Base-by-base conservation (phyloP, 768 basidiomycete species). In the Lactifluus subvellereus region DNA sequence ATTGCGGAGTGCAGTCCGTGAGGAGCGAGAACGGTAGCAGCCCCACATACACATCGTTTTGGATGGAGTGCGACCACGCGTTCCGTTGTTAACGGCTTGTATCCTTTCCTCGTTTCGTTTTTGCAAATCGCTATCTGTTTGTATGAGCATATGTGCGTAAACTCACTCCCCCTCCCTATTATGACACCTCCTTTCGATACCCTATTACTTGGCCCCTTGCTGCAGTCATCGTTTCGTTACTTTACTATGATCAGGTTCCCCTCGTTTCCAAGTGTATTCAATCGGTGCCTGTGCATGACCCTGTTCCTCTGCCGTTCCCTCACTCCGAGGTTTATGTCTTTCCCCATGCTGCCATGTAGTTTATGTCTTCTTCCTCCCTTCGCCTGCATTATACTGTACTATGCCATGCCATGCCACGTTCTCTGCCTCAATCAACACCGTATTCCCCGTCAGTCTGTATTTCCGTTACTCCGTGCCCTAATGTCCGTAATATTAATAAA, bases 21-120 rank as follows among this genome's bases (percentile, higher is more conserved):
- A 51, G 2, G 63, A 64, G 49, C 63, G 58, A 50, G 63, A 59
- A 18, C 48, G 54, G 45, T 37, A 60, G 58, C 45, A 51, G 37
- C 10, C n/a, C 37, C 11, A n/a, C 20, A 16, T 53, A 38, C 18
- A 30, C 50, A 27, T 37, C 22, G 47, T 40, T 10, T 11, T 33
- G 32, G 37, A n/a, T 33, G 62, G 51, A 47, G 35, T 35, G 37
- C 30, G 20, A 38, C 4, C n/a, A 37, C 62, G 37, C 45, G 38
- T 40, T 53, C 59, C 33, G 53, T 20, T 54, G 37, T 53, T 40
- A 48, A 54, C 37, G 37, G 35, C 20, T 22, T 33, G 16, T 27
- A 30, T 53, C 20, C 13, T 14, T 54, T 51, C 16, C 8, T 32
- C 51, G 8, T 22, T 16, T 2, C 14, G 16, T 32, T 42, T 64